Conservation (phyloP, 2,329 filamentous ascomycete species). For the Leptodontidium sp. region DNA sequence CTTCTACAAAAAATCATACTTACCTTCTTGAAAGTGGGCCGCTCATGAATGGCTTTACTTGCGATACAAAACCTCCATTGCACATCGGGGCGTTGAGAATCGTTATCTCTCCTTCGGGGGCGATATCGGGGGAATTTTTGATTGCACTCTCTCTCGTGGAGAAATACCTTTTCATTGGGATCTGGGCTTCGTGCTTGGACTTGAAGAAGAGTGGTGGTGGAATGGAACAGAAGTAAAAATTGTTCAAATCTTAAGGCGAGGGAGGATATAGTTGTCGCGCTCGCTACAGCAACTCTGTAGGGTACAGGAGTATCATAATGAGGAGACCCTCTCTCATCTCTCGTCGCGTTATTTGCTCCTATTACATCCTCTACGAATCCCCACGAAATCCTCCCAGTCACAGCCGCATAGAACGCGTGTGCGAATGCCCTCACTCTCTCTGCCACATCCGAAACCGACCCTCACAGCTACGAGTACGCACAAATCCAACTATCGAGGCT, state of each 20-base stretch:
- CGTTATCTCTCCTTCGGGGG: slow-evolving; percentile 50
- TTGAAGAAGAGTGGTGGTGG: slow-evolving; percentile 37
- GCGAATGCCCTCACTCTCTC: too few relatives aligned
- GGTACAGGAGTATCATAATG: too few relatives aligned
- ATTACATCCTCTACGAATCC: too few relatives aligned
- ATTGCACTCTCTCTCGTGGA: slow-evolving; percentile 46
- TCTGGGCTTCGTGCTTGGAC: slow-evolving; percentile 22
- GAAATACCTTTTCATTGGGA: slow-evolving; percentile 40
- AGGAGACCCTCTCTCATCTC: too few relatives aligned
- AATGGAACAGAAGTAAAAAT: neutral
- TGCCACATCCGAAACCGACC: too few relatives aligned
- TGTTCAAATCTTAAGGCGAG: neutral
- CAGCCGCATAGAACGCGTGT: too few relatives aligned
- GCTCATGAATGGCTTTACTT: slow-evolving; percentile 44
- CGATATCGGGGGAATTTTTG: slow-evolving; percentile 60
- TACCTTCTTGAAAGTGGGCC: slow-evolving; percentile 46
- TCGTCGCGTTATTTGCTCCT: too few relatives aligned
- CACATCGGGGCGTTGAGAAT: slow-evolving; percentile 51
- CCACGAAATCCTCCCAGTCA: too few relatives aligned
- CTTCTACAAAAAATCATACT: slow-evolving; percentile 44
- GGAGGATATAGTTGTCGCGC: too few relatives aligned
- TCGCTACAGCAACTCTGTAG: too few relatives aligned
- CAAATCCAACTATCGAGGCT: neutral
- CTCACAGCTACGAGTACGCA: neutral
- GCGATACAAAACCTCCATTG: slow-evolving; percentile 48